Evolutionary conservation across 148 eudicot species (phyloP), one percentile per base, ranked within the genome.

Genomic region (Persicaria tinctoria): DNA sequence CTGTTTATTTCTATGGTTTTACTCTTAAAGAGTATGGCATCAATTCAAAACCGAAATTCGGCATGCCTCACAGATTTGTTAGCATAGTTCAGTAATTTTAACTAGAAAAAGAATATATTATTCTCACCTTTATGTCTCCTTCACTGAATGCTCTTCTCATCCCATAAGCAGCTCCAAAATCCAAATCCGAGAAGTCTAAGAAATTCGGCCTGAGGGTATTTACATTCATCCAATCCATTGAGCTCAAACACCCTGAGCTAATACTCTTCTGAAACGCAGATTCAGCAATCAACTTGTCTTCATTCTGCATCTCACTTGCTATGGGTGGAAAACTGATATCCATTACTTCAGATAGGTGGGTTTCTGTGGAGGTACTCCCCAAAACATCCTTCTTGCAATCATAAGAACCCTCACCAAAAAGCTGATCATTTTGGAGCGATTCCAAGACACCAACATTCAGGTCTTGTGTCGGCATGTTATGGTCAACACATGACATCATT

Each of bases 91-190:
- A 53, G 56, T 32, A 53, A 53, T 53, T 53, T 53, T n/a, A 57
- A 57, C 63, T 57, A 57, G 63, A 1, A n/a, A 20, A n/a, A 6
- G 62, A 57, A 57, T 17, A 6, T 6, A 57, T 7, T 18, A 20
- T 1, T 57, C 82, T 77, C 82, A 94, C 98, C 98, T 91, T 90
- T 74, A 95, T 89, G 83, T 95, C 98, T 76, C 97, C 96, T 73
- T 95, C 98, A 81, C 98, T 95, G 82, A 83, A 95, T 0, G 99
- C 87, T 79, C 99, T 84, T 74, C 99, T 85, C 91, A 92, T 88
- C 79, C 94, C 92, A 82, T 89, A 86, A 75, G 84, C 88, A 76
- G 79, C 78, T 41, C 80, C 85, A 74, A 92, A 84, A 74, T 90
- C 94, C 78, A 87, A 41, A 12, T 84, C 87, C 14, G 88, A 87